A percentile compares a stretch with the other conserved stretches of the same genome.
Conservation (phyloP, 306 rosid species). For the Trifolium subterraneum region DNA sequence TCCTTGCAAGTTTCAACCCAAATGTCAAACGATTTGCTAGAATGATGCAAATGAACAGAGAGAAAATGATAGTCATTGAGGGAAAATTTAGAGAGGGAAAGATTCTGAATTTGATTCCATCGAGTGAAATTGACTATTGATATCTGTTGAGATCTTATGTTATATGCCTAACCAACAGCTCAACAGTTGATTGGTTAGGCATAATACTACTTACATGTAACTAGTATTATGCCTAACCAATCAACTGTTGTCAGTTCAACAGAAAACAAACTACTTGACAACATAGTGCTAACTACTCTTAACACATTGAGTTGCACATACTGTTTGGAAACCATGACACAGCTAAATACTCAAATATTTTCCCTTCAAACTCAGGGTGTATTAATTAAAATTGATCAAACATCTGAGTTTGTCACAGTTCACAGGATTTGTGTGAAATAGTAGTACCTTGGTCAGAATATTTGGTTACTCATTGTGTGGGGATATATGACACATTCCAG, state of each 20-base stretch:
- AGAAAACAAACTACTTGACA: neutral
- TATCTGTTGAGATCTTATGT: constrained; percentile 11
- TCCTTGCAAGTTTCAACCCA: neutral
- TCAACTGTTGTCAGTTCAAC: constrained; percentile 7
- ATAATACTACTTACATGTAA: too few relatives aligned
- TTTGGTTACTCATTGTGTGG: neutral
- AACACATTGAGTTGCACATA: constrained; percentile 3
- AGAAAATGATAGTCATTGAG: constrained; percentile 6
- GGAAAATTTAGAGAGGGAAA: neutral
- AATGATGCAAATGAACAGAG: constrained; percentile 4
- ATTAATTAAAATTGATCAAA: constrained; percentile 3
- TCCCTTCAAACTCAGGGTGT: neutral
- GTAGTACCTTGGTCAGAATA: neutral
- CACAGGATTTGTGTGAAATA: neutral
- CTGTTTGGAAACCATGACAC: neutral
- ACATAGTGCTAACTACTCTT: neutral
- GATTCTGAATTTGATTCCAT: constrained; percentile 24
- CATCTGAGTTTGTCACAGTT: neutral
- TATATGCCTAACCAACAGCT: constrained; percentile 7
- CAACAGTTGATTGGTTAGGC: too few relatives aligned
- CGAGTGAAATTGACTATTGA: neutral
- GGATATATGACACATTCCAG: neutral
- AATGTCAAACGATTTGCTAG: constrained; percentile 7
- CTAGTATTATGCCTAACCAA: neutral
- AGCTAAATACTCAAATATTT: neutral